These are phyloP conservation scores for Yarrowia yakushimensis DNA, from an alignment of 805 yeast genomes.

Conservation along the genomic window DNA sequence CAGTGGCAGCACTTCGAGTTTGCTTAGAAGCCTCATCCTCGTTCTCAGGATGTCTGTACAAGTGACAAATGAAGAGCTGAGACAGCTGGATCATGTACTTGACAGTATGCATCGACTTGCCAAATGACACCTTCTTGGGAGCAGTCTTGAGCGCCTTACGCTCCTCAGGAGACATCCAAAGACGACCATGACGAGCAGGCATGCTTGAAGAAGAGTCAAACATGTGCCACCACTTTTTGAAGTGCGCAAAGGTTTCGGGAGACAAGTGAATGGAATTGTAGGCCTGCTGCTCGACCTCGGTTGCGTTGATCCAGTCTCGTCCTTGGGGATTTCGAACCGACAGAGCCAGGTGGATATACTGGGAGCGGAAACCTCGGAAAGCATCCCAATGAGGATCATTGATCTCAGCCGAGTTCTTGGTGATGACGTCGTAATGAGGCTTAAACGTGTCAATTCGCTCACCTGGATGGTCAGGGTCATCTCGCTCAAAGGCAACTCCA, in stretches of 20 bases:
- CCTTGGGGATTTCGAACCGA: constrained; percentile 47
- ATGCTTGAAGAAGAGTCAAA: constrained; percentile 76
- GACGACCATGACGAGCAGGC: constrained; percentile 70
- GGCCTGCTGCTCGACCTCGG: constrained; percentile 32
- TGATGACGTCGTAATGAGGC: constrained; percentile 61
- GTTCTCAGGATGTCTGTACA: constrained; percentile 51
- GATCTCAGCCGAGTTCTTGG: constrained; percentile 42
- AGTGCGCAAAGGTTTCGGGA: constrained; percentile 63
- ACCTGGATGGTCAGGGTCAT: constrained; percentile 41
- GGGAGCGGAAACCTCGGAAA: constrained; percentile 72
- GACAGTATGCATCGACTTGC: constrained; percentile 69
- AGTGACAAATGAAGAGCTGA: constrained; percentile 73
- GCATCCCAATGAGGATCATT: constrained; percentile 66
- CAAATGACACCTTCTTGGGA: constrained; percentile 51
- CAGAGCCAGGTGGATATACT: constrained; percentile 71
- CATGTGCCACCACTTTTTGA: constrained; percentile 81
- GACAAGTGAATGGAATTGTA: constrained; percentile 75
- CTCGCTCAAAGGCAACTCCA: constrained; percentile 72
- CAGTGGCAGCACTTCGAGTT: constrained; percentile 49
- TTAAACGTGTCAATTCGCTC: constrained; percentile 48
- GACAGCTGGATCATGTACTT: constrained; percentile 71
- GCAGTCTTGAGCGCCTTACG: constrained; percentile 30
- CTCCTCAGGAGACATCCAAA: constrained; percentile 50
- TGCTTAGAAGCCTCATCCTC: constrained; percentile 41
- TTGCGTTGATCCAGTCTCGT: constrained; percentile 19